Conservation (phyloP, 2,329 filamentous ascomycete genomes). For the Trichophyton benhamiae region DNA sequence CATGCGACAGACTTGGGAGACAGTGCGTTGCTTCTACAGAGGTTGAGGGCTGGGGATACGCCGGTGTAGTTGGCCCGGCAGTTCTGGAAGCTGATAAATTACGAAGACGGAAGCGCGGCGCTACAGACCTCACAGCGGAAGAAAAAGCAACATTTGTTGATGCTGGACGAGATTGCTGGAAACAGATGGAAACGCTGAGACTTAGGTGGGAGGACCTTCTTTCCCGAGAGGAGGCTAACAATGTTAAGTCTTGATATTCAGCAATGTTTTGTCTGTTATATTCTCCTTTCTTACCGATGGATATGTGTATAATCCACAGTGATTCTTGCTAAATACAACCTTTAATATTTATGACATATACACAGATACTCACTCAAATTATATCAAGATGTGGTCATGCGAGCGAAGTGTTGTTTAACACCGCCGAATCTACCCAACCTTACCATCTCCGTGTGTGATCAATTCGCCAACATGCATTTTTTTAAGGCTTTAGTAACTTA, state of each 20-base stretch:
- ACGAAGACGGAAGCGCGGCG: constrained; percentile 46
- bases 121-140: constrained; percentile 43
- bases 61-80: constrained; percentile 43
- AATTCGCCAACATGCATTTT: too few relatives aligned
- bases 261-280: neutral
- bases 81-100: constrained; percentile 39
- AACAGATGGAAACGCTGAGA: constrained; percentile 32
- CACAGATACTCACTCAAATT: too few relatives aligned
- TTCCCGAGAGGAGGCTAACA: constrained; percentile 21
- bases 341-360: neutral
- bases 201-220: constrained; percentile 29
- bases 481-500: too few relatives aligned
- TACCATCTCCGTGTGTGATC: too few relatives aligned
- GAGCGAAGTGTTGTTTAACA: too few relatives aligned
- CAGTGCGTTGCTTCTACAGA: constrained; percentile 62
- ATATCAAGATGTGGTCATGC: too few relatives aligned
- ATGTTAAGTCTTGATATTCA: neutral
- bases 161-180: constrained; percentile 30
- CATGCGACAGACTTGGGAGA: constrained; percentile 46
- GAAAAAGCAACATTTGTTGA: constrained; percentile 29
- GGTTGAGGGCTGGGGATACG: constrained; percentile 70
- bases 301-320: neutral
- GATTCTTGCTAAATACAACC: neutral
- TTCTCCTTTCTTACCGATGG: neutral
- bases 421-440: too few relatives aligned